Conservation (phyloP, 2,329 filamentous ascomycete species). For the Hirsutella thompsonii region DNA sequence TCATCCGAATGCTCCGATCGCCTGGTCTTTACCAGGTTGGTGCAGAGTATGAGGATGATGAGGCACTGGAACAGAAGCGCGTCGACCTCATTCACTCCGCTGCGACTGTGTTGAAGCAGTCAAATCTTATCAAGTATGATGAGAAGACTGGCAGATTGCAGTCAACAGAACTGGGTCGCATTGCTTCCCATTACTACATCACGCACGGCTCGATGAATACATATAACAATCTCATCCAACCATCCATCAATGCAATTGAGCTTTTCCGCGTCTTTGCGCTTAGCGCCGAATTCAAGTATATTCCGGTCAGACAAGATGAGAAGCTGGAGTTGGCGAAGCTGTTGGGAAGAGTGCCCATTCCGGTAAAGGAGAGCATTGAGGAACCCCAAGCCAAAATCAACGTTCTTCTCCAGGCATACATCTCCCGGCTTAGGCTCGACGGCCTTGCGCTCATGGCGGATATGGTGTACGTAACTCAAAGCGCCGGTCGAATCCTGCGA, state of each 20-base stretch:
- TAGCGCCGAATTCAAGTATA: conserved; percentile 98
- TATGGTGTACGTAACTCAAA: conserved; percentile 97
- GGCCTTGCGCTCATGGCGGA: conserved; percentile 95
- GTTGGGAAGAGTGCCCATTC: conserved; percentile 79
- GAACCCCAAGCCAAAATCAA: conserved; percentile 98
- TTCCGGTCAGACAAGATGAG: conserved; percentile 93
- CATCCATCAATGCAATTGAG: conserved; percentile 85
- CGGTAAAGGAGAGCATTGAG: conserved; percentile 94
- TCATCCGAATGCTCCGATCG: conserved; percentile 92
- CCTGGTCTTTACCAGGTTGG: conserved; percentile 93
- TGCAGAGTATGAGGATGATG: conserved; percentile 87
- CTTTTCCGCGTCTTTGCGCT: conserved; percentile 93
- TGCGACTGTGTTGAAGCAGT: conserved; percentile 73
- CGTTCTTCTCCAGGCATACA: conserved; percentile 90
- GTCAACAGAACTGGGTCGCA: conserved; percentile 84
- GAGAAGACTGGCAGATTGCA: conserved; percentile 83
- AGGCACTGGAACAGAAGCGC: conserved; percentile 83
- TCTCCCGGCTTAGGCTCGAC: conserved; percentile 86
- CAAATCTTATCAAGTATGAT: conserved; percentile 86
- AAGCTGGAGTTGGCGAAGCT: conserved; percentile 93
- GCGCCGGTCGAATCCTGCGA: conserved; percentile 86
- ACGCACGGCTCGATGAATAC: conserved; percentile 92
- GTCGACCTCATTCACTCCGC: conserved; percentile 97
- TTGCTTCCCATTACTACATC: conserved; percentile 98
- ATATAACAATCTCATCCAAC: conserved; percentile 91